phyloP scores from a whole-genome alignment of 1,284 basidiomycete genomes.

The Melampsora americana region DNA sequence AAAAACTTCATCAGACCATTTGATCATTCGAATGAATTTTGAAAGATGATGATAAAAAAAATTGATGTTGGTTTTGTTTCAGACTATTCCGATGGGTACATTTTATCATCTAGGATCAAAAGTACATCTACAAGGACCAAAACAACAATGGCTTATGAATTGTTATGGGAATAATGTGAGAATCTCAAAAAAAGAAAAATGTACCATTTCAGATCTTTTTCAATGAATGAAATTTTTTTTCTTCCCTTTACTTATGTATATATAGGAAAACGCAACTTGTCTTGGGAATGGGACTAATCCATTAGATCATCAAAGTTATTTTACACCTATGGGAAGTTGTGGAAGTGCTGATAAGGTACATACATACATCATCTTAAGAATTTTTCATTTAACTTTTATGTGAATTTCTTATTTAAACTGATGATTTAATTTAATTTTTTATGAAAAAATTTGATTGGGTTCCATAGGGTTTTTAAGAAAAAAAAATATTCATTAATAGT shows the following conservation, averaged over 20 bases:
- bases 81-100: constrained; percentile 15
- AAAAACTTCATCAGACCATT: too few species aligned
- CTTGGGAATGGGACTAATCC: constrained; percentile 7
- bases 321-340: constrained; percentile 4
- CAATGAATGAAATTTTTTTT: background rate
- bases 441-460: too few species aligned
- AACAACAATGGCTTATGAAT: constrained; percentile 41
- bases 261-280: constrained; percentile 24
- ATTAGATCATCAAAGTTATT: constrained; percentile 13
- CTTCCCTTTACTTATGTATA: too few species aligned
- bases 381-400: too few species aligned
- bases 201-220: background rate
- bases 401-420: too few species aligned
- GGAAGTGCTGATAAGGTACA: constrained; percentile 5
- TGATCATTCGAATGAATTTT: too few species aligned
- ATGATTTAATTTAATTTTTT: too few species aligned
- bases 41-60: background rate
- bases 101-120: constrained; percentile 46
- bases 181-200: background rate
- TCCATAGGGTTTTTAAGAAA: too few species aligned
- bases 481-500: too few species aligned
- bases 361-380: too few species aligned
- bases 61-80: background rate
- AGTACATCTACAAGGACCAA: constrained; percentile 43
- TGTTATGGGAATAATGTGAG: constrained; percentile 38